Evolutionary conservation across 805 yeast genomes (phyloP), one percentile per base, ranked within the genome.

Genomic region (Barnettozyma pratensis): DNA sequence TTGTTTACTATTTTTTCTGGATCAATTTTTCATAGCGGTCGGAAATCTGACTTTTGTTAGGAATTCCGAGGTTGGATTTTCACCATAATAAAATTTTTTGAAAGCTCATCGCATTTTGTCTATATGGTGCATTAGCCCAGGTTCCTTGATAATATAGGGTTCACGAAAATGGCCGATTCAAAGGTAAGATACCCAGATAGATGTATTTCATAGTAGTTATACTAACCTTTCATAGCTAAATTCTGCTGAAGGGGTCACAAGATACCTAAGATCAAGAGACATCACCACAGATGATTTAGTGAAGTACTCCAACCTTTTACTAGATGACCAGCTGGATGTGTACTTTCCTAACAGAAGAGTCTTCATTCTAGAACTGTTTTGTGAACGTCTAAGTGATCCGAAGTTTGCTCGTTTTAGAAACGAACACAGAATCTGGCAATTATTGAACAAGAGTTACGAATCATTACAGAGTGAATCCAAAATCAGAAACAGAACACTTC

Each of bases 341-440:
- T 73, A 69, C 47, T 71, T 85, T 11, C 91, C 90, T 7, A 76
- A 81, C 48, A 68, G 68, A 46, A 73, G 74, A 27, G 58, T 64
- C 1, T 85, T 85, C 53, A 65, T 83, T 4, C 69, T 83, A 44
- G 87, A 81, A 42, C 67, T 85, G 34, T 51, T 85, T 1, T 71
- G 79, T 45, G 88, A 83, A 58, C 69, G 90, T 47, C 62, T 85
- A 57, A 75, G 76, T 48, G 87, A 81, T 48, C 51, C 54, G 8
- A 72, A 71, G 41, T 61, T 64, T n/a, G 52, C 62, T 3, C 52
- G 59, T 6, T 81, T 80, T 69, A 80, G 74, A 55, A 59, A 48
- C n/a, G 64, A 67, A 46, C 47, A 59, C 1, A 57, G 61, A 2
- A 64, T 77, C 2, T 85, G 92, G 92, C 48, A 51, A 10, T 62